Evolutionary conservation across 1,139 yeast species (phyloP), one percentile per base, ranked within the genome.

Genomic region (Sugiyamaella novakii): DNA sequence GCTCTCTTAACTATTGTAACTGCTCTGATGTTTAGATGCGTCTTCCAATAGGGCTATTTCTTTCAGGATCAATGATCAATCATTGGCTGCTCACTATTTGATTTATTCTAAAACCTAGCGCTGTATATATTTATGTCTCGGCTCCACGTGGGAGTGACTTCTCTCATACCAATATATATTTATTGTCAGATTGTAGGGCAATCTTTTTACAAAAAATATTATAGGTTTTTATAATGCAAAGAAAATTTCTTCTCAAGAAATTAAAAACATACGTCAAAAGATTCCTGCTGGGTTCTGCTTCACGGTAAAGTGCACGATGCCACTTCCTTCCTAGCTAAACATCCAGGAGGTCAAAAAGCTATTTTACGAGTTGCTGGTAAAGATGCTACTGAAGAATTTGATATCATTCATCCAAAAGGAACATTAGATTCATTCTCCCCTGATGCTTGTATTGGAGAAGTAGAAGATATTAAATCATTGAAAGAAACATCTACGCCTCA

Each of bases 321-420:
- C 57, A 86, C 97, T 0, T 79, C 80, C 29, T 92, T 92, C 63
- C 73, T 87, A 50, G 73, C 79, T 21, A 75, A 81, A 41, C 98
- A 92, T 67, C 98, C 98, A 0, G 98, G 98, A 52, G 98, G 98
- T 1, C 78, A 76, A 53, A 75, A 76, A 21, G 80, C 91, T 22
- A 81, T 92, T 38, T 65, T 83, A 37, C 79, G 78, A 55, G 86
- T 83, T 62, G 97, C 95, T 3, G 98, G 98, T 12, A 83, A 82
- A 60, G 98, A 92, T 63, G 97, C 95, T 2, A 85, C 96, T 2
- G 84, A 84, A 58, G 80, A 87, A 53, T 91, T 88, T 64, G 86
- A 79, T 54, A 95, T 95, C 6, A 76, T 91, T 51, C 98, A 91
- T 67, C 95, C 96, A 0, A 78, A 19, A 12, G 50, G 47, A 11